phyloP scores from a whole-genome alignment of 2,329 filamentous ascomycete genomes.

The Pseudogymnoascus verrucosus region DNA sequence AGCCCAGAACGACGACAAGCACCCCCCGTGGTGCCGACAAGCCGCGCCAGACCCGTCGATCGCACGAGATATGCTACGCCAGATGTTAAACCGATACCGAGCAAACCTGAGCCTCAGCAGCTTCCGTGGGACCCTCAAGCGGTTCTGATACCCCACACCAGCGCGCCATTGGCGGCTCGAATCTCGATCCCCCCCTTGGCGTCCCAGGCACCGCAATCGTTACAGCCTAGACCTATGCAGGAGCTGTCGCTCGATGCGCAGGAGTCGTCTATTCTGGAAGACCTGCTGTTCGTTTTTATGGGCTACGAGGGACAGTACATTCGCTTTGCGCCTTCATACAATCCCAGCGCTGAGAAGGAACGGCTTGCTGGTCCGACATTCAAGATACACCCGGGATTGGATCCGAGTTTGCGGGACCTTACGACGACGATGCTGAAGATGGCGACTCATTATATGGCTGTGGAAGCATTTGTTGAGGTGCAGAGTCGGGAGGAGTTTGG shows the following conservation, averaged over 20 bases:
- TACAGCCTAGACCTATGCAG: conserved; percentile 60
- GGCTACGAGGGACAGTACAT: conserved; percentile 98
- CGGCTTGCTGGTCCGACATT: conserved; percentile 76
- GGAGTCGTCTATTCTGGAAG: conserved; percentile 80
- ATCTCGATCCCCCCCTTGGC: conserved; percentile 64
- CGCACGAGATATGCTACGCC: conserved; percentile 19
- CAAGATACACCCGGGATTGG: conserved; percentile 71
- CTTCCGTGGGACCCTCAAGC: conserved; percentile 72
- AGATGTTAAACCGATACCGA: conserved; percentile 27
- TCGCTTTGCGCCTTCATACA: conserved; percentile 73
- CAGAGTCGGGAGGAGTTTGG: conserved; percentile 91
- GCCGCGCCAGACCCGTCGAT: conserved; percentile 20
- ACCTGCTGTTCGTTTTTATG: conserved; percentile 93
- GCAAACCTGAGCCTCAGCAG: conserved; percentile 40
- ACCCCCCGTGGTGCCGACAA: conserved; percentile 15
- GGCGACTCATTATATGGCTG: conserved; percentile 84
- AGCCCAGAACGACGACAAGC: conserved; percentile 42
- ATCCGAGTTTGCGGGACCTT: conserved; percentile 84
- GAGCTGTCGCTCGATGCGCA: conserved; percentile 72
- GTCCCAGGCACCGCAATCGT: conserved; percentile 58
- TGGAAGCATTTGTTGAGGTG: conserved; percentile 89
- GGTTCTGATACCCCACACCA: conserved; percentile 58
- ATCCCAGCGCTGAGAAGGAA: conserved; percentile 78
- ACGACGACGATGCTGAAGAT: conserved; percentile 85
- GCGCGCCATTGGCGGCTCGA: conserved; percentile 42